A percentile compares a stretch with the other conserved stretches of the same genome.
These are phyloP conservation scores for Casaregolazyma lundiana DNA, from an alignment of 1,139 yeast species.

Conservation along the genomic window DNA sequence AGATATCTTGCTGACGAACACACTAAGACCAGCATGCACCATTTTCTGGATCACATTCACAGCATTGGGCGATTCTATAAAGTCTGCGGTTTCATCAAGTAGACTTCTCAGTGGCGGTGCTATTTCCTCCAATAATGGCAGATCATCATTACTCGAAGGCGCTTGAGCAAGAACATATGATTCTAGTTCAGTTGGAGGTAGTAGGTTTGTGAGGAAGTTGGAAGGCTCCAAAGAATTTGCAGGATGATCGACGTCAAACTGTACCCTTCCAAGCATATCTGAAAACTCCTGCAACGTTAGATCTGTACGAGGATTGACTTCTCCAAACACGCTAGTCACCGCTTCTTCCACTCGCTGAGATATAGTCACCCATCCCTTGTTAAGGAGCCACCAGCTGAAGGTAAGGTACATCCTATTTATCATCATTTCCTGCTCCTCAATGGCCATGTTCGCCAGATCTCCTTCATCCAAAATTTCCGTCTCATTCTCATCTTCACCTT, in stretches of 20 bases:
- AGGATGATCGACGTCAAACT: slow-evolving; percentile 37
- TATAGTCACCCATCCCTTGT: slow-evolving; percentile 72
- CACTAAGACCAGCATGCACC: slow-evolving; percentile 35
- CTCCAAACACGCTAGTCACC: slow-evolving; percentile 58
- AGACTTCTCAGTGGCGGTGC: slow-evolving; percentile 31
- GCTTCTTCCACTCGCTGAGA: slow-evolving; percentile 51
- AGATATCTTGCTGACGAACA: slow-evolving; percentile 29
- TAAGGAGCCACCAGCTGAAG: slow-evolving; percentile 90
- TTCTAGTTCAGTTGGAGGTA: slow-evolving; percentile 42
- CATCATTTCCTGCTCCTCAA: slow-evolving; percentile 27
- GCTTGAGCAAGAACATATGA: slow-evolving; percentile 37
- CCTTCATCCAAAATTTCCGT: slow-evolving; percentile 27
- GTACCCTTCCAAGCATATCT: slow-evolving; percentile 41
- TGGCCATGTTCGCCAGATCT: slow-evolving; percentile 25
- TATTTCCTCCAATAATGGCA: slow-evolving; percentile 11
- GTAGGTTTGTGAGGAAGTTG: slow-evolving; percentile 28
- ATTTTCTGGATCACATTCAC: slow-evolving; percentile 37
- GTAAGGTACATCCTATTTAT: slow-evolving; percentile 83
- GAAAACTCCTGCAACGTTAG: slow-evolving; percentile 59
- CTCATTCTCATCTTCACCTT: slow-evolving; percentile 20
- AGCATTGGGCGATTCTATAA: slow-evolving; percentile 43
- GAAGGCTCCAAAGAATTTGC: not conserved
- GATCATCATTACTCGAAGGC: slow-evolving; percentile 19
- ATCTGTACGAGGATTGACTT: slow-evolving; percentile 68
- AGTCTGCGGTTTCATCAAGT: slow-evolving; percentile 49